Evolutionary conservation across 768 basidiomycete species (phyloP), one percentile per base, ranked within the genome.

Genomic region (Crassisporium funariophilum): DNA sequence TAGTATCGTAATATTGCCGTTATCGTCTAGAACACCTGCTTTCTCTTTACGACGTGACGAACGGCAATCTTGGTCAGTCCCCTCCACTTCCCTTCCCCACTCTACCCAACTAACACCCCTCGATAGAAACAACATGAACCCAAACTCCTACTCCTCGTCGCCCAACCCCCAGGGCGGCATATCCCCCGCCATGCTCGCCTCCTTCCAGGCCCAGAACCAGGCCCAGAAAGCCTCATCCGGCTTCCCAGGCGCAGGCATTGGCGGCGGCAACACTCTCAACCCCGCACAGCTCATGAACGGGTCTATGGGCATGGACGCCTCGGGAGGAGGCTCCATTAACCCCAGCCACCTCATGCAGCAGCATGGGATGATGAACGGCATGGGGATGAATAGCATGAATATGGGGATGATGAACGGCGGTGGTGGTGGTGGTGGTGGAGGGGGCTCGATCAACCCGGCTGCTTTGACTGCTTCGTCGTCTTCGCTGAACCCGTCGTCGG

Each of bases 101-200:
- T 7, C 27, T 7, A 7, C 13, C 27, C 13, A 29, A 29, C 27
- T 29, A 29, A 7, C 13, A 29, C 13, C 27, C n/a, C n/a, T n/a
- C n/a, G n/a, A n/a, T n/a, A n/a, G n/a, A n/a, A 29, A 29, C 29
- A 31, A 15, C 41, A 51, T 58, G 55, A 59, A 54, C 38, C 45
- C 57, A 13, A 61, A 55, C 41, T 41, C 57, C 38, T 59, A n/a
- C n/a, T n/a, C n/a, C n/a, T n/a, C n/a, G n/a, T n/a, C n/a, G n/a
- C n/a, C n/a, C n/a, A n/a, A n/a, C n/a, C n/a, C 52, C 42, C 57
- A 52, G 40, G 46, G 46, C 15, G 56, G 58, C 33, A 65, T 70
- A 42, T 67, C 62, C 56, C 67, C 67, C 27, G 65, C 61, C 17
- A 60, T 70, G 48, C 59, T 69, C 23, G 59, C 65, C 43, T 55